Evolutionary conservation across 305 asterid species (phyloP), one percentile per base, ranked within the genome.

Genomic region (Fraxinus latifolia): DNA sequence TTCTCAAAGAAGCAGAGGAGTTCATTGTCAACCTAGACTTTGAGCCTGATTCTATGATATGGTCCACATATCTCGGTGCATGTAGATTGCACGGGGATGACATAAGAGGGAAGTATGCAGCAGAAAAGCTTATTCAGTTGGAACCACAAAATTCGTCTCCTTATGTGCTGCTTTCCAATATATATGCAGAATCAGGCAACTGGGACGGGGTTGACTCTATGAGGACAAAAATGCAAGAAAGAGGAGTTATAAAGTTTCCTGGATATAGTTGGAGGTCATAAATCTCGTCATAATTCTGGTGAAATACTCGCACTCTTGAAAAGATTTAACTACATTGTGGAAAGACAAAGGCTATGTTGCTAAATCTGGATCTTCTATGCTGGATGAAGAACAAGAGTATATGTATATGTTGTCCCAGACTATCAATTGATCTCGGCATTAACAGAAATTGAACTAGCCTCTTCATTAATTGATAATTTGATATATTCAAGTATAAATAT

Each of bases 11-110:
- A 84, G 99, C 98, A 0, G 98, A 93, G 86, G 87, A 84, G 47
- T 93, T 95, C 79, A 93, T 95, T 32, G 81, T 89, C 12, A 80
- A 82, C 50, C 74, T 95, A 83, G 90, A 86, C 55, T 78, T 86
- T 47, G 91, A 91, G 89, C 91, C 94, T 7, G 92, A 90, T 82
- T 86, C 97, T 6, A 95, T 86, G 95, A 87, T 95, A 79, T 95
- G 97, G 99, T 81, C 91, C 36, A 80, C 95, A 23, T 93, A 84
- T 89, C 97, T 95, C 2, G 92, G 89, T 23, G 95, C 94, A 23
- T 92, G 99, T 86, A 93, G 92, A 85, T 83, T 95, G 88, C 97
- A 95, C 2, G 97, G 97, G 21, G 97, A 95, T 70, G 93, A 91
- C 7, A 58, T 32, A 4, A 90, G 97, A 86, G 99, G 98, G 74